These are phyloP conservation scores for Paecilomyces dactylethromorphus DNA, from an alignment of 2,329 filamentous ascomycete species.

Conservation along the genomic window DNA sequence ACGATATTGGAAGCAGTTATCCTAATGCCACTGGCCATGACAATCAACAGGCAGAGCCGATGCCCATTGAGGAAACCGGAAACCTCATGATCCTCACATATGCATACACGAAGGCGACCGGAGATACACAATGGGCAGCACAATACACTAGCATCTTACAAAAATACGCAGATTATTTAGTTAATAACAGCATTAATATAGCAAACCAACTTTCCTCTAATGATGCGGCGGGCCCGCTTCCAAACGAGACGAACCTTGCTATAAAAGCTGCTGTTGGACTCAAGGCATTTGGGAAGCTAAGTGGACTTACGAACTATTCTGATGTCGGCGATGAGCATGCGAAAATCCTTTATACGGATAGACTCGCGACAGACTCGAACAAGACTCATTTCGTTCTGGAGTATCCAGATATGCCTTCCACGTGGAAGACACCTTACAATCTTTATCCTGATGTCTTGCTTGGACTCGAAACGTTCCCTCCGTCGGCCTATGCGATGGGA, in stretches of 20 bases:
- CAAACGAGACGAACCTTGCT: constrained; percentile 42
- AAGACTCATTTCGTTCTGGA: constrained; percentile 36
- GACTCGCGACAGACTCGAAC: constrained; percentile 26
- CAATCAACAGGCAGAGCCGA: constrained; percentile 31
- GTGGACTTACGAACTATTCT: constrained; percentile 30
- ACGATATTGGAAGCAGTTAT: constrained; percentile 36
- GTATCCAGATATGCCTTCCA: constrained; percentile 25
- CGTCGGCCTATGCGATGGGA: constrained; percentile 29
- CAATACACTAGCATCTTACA: constrained; percentile 29
- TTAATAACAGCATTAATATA: constrained; percentile 33
- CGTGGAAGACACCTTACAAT: constrained; percentile 37
- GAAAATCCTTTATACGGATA: constrained; percentile 25
- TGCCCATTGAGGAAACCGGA: constrained; percentile 38
- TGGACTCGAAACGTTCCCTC: constrained; percentile 30
- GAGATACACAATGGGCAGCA: constrained; percentile 29
- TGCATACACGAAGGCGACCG: constrained; percentile 32
- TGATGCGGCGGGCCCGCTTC: constrained; percentile 33
- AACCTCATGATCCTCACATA: constrained; percentile 34
- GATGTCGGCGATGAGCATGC: constrained; percentile 28
- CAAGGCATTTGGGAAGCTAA: constrained; percentile 38
- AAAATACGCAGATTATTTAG: constrained; percentile 37
- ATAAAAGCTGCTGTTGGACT: constrained; percentile 43
- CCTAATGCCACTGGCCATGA: constrained; percentile 37
- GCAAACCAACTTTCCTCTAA: constrained; percentile 36
- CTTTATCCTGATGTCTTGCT: constrained; percentile 36